phyloP scores from a whole-genome alignment of 495 filamentous ascomycete genomes.

The Lasiosphaeria miniovina region DNA sequence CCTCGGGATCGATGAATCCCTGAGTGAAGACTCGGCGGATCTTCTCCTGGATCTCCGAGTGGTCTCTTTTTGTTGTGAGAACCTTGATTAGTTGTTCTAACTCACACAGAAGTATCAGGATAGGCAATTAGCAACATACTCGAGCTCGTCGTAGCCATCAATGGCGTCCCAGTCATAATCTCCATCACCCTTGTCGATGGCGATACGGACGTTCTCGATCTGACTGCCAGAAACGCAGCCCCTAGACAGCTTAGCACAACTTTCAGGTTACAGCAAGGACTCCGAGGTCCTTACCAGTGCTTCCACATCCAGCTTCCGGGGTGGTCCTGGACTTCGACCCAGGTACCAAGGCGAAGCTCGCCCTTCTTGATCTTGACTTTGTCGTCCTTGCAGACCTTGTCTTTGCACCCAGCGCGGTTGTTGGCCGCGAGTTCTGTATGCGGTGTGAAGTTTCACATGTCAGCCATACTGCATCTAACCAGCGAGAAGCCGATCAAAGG shows the following conservation, averaged over 20 bases:
- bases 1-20: constrained; percentile 72
- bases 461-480: not conserved
- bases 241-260: constrained; percentile 42
- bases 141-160: constrained; percentile 72
- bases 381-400: constrained; percentile 61
- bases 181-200: constrained; percentile 33
- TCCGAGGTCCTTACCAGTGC: constrained; percentile 63
- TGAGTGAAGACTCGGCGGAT: constrained; percentile 58
- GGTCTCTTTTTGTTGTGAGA: constrained; percentile 16
- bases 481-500: not conserved
- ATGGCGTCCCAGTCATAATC: constrained; percentile 45
- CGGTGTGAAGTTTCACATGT: constrained; percentile 15
- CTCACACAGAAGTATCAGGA: not conserved
- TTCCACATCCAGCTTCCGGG: constrained; percentile 58
- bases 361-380: constrained; percentile 72
- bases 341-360: constrained; percentile 66
- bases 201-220: constrained; percentile 54
- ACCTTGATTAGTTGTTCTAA: not conserved
- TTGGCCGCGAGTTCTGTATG: constrained; percentile 56
- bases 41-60: constrained; percentile 58
- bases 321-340: constrained; percentile 52
- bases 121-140: constrained; percentile 27
- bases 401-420: constrained; percentile 65
- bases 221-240: constrained; percentile 73
- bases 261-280: not conserved